Conservation (phyloP, 768 basidiomycete genomes). For the Rhizopogon roseolus region DNA sequence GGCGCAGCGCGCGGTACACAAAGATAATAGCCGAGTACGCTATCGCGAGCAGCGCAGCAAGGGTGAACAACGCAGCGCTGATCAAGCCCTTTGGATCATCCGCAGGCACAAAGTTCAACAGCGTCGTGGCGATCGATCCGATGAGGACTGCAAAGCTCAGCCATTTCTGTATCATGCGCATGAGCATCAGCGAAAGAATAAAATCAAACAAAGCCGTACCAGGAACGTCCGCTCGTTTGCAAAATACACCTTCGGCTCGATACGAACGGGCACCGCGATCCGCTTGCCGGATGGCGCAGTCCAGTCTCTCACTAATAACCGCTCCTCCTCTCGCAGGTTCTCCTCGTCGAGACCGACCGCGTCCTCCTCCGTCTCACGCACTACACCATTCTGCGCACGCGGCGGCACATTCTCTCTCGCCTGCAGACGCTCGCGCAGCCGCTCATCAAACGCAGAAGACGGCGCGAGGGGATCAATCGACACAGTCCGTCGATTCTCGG, state of each 20-base stretch:
- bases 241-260: constrained; percentile 98
- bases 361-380: constrained; percentile 16
- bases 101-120: constrained; percentile 79
- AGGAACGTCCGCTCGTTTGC: constrained; percentile 93
- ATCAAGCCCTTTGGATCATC: constrained; percentile 76
- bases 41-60: constrained; percentile 85
- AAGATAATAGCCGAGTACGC: constrained; percentile 83
- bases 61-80: constrained; percentile 83
- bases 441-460: constrained; percentile 79
- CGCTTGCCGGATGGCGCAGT: constrained; percentile 80
- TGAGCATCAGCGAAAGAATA: background rate
- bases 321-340: constrained; percentile 39
- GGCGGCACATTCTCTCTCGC: constrained; percentile 20
- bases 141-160: constrained; percentile 83
- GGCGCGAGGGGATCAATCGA: constrained; percentile 87
- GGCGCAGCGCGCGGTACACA: constrained; percentile 63
- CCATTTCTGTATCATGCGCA: constrained; percentile 63
- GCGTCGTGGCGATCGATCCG: constrained; percentile 83
- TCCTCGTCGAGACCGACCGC: constrained; percentile 33
- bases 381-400: constrained; percentile 18
- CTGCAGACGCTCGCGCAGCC: constrained; percentile 62
- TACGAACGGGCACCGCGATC: constrained; percentile 90
- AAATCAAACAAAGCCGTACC: constrained; percentile 43
- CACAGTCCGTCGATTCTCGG: constrained; percentile 28
- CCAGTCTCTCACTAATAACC: constrained; percentile 63